phyloP scores from a whole-genome alignment of 169 alveolate species.

The Amoebophrya sp. region DNA sequence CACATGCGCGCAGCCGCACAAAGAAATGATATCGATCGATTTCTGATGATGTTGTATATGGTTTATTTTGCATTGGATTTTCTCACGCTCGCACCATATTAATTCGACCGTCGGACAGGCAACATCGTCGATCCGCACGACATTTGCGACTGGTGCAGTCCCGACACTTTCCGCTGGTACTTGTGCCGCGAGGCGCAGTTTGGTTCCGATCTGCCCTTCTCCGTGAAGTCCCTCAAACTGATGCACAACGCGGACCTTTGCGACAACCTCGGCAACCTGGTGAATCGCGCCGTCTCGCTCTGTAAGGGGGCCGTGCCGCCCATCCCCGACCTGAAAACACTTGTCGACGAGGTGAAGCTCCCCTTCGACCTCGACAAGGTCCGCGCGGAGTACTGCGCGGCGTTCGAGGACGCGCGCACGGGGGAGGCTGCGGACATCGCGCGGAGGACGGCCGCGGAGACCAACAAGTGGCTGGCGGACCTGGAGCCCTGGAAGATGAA shows the following conservation, averaged over 20 bases:
- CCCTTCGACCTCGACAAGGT: conserved; percentile 53
- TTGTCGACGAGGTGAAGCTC: conserved; percentile 31
- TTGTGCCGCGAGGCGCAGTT: conserved; percentile 29
- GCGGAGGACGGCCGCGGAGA: conserved; percentile 43
- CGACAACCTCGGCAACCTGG: conserved; percentile 43
- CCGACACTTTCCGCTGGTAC: conserved; percentile 42
- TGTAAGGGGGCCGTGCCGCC: conserved; percentile 29
- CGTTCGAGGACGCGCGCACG: conserved; percentile 28
- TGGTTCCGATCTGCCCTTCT: conserved; percentile 31
- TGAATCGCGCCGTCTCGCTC: conserved; percentile 48
- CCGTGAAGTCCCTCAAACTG: conserved; percentile 22
- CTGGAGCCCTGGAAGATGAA: conserved; percentile 65
- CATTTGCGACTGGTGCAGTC: conserved; percentile 8
- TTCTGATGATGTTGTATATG: neutral
- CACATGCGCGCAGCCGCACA: neutral
- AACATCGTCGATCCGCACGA: conserved; percentile 40
- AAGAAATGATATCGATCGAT: neutral
- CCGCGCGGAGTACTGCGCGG: conserved; percentile 32
- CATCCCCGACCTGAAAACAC: too few species aligned
- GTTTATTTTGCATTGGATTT: neutral
- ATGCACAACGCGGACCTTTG: conserved; percentile 25
- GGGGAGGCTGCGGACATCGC: conserved; percentile 47
- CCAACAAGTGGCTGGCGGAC: conserved; percentile 61
- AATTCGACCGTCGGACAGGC: conserved; percentile 14
- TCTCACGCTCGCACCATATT: neutral